Evolutionary conservation across 768 basidiomycete genomes (phyloP).

Genomic region (Rhizopogon vulgaris): DNA sequence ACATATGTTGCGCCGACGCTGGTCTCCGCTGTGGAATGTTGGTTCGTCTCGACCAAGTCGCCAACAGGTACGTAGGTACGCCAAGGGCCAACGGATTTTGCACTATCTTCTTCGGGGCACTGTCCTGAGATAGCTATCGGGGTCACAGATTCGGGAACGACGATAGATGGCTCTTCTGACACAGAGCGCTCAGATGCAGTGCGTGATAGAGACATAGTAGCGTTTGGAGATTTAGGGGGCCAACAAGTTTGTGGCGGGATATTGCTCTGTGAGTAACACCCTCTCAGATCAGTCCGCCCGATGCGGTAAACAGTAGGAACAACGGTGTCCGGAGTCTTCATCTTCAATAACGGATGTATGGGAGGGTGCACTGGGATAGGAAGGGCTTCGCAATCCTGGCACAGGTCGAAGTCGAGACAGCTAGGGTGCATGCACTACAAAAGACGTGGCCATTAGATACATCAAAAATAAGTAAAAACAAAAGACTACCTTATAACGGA

Average conservation of each 20-base stretch:
- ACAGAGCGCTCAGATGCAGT: not conserved
- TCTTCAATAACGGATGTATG: conserved; percentile 70
- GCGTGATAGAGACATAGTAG: not conserved
- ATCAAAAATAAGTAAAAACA: not conserved
- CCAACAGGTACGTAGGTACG: not conserved
- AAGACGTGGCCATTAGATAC: not conserved
- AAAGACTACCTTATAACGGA: conserved; percentile 62
- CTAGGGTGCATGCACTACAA: conserved; percentile 71
- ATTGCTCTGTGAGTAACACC: not conserved
- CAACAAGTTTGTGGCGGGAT: not conserved
- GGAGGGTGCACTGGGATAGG: conserved; percentile 72
- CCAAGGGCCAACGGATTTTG: not conserved
- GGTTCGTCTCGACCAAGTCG: not conserved
- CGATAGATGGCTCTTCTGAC: not conserved
- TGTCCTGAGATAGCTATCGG: not conserved
- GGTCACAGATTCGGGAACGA: not conserved
- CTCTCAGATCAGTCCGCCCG: conserved; percentile 9
- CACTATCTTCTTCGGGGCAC: not conserved
- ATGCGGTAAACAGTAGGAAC: conserved; percentile 38
- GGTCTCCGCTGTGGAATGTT: conserved; percentile 9
- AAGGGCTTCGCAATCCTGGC: conserved; percentile 69
- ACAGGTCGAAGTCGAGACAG: conserved; percentile 81
- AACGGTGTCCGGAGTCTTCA: conserved; percentile 46
- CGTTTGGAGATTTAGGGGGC: not conserved
- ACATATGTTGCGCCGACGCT: not conserved